These are phyloP conservation scores for Nemania serpens DNA, from an alignment of 2,329 filamentous ascomycete species.

Conservation along the genomic window DNA sequence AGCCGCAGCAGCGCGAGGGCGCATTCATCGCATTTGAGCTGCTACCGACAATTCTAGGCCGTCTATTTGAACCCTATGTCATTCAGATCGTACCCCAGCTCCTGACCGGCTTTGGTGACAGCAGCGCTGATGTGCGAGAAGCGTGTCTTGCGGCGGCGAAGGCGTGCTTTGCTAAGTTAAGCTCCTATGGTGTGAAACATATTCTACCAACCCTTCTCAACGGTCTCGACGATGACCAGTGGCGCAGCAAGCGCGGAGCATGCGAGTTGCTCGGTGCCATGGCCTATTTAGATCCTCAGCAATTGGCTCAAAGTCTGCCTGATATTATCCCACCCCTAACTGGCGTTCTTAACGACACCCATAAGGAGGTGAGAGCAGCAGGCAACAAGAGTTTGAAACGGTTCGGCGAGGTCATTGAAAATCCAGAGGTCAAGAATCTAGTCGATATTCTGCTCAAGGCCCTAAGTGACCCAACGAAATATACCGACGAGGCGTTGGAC, in stretches of 20 bases:
- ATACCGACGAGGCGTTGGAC: slow-evolving; percentile 93
- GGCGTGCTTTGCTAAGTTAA: slow-evolving; percentile 89
- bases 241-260: slow-evolving; percentile 97
- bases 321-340: slow-evolving; percentile 97
- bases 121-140: slow-evolving; percentile 85
- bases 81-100: slow-evolving; percentile 94
- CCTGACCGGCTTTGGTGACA: slow-evolving; percentile 85
- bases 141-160: slow-evolving; percentile 92
- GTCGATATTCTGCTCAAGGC: slow-evolving; percentile 93
- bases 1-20: slow-evolving; percentile 84
- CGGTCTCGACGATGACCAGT: slow-evolving; percentile 92
- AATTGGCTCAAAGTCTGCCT: slow-evolving; percentile 87
- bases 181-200: slow-evolving; percentile 93
- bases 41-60: slow-evolving; percentile 81
- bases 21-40: slow-evolving; percentile 90
- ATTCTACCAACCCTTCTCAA: slow-evolving; percentile 90
- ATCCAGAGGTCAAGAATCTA: slow-evolving; percentile 93
- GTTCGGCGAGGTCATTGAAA: slow-evolving; percentile 97
- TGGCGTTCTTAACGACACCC: slow-evolving; percentile 91
- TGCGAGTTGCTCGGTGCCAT: slow-evolving; percentile 96
- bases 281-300: slow-evolving; percentile 96
- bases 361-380: slow-evolving; percentile 91
- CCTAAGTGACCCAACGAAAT: slow-evolving; percentile 94
- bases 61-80: slow-evolving; percentile 93
- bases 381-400: slow-evolving; percentile 96